These are phyloP conservation scores for Termitomyces sp. DNA, from an alignment of 768 basidiomycete genomes.

Conservation along the genomic window DNA sequence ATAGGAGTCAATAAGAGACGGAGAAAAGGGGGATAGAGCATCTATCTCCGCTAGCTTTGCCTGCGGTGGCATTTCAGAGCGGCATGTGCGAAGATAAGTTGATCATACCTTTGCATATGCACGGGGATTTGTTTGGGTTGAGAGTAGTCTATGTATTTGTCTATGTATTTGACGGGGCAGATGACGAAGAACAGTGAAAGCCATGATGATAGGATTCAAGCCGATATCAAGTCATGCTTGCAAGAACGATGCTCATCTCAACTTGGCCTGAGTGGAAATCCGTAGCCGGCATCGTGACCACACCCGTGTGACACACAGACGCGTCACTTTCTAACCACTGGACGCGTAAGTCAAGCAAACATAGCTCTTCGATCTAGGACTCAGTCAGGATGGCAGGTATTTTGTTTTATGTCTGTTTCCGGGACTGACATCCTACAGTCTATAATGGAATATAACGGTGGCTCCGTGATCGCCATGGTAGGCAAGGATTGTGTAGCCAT, in stretches of 20 bases:
- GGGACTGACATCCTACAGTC: slow-evolving; percentile 48
- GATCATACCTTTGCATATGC: slow-evolving; percentile 15
- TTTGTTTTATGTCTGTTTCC: background rate
- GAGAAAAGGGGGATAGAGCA: slow-evolving; percentile 41
- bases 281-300: slow-evolving; percentile 15
- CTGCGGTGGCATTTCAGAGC: slow-evolving; percentile 28
- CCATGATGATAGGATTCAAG: slow-evolving; percentile 6
- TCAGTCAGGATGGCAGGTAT: slow-evolving; percentile 38
- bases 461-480: slow-evolving; percentile 98
- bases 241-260: background rate
- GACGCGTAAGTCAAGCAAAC: slow-evolving; percentile 29
- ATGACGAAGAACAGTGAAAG: slow-evolving; percentile 1
- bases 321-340: slow-evolving; percentile 35
- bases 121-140: slow-evolving; percentile 18
- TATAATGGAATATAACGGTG: slow-evolving; percentile 92
- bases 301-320: slow-evolving; percentile 31
- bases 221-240: slow-evolving; percentile 8
- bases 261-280: background rate
- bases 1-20: slow-evolving; percentile 63
- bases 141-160: slow-evolving; percentile 10
- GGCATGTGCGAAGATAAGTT: background rate
- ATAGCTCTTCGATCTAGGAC: slow-evolving; percentile 1
- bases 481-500: slow-evolving; percentile 99
- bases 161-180: slow-evolving; percentile 3
- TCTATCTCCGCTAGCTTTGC: slow-evolving; percentile 57